phyloP scores from a whole-genome alignment of 331 rosid genomes.

The Arachis monticola region DNA sequence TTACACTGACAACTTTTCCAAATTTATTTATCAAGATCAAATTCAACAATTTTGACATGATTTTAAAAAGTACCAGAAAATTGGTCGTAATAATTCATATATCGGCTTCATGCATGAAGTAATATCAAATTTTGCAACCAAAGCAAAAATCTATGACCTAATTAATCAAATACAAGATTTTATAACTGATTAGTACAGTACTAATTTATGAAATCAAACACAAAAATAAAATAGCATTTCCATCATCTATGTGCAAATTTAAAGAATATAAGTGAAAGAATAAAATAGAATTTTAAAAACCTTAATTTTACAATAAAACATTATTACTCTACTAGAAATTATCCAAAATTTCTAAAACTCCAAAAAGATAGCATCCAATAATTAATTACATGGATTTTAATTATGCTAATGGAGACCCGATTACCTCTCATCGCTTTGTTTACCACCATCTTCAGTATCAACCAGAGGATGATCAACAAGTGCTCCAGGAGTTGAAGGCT shows the following conservation, averaged over 20 bases:
- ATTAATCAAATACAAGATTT: slow-evolving; percentile 8
- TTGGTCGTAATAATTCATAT: not conserved
- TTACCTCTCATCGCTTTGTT: slow-evolving; percentile 65
- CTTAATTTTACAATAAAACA: slow-evolving; percentile 16
- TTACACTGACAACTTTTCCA: too few species aligned
- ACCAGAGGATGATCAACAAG: slow-evolving; percentile 72
- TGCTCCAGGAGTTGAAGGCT: slow-evolving; percentile 56
- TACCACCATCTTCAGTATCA: slow-evolving; percentile 72
- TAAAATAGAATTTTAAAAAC: slow-evolving; percentile 28
- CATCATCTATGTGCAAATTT: slow-evolving; percentile 1
- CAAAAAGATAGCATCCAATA: slow-evolving; percentile 22
- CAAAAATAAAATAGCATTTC: slow-evolving; percentile 31
- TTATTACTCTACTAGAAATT: slow-evolving; percentile 27
- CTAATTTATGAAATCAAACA: slow-evolving; percentile 11
- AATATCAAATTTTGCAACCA: slow-evolving; percentile 21
- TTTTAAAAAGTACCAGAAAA: too few species aligned
- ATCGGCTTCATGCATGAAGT: slow-evolving; percentile 29
- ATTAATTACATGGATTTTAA: slow-evolving; percentile 21
- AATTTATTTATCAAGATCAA: too few species aligned
- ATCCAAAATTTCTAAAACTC: slow-evolving; percentile 10
- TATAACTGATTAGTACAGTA: slow-evolving; percentile 2
- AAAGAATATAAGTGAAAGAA: slow-evolving; percentile 22
- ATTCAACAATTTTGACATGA: too few species aligned
- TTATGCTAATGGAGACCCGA: slow-evolving; percentile 17
- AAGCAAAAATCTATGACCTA: slow-evolving; percentile 16